phyloP scores from a whole-genome alignment of 495 filamentous ascomycete genomes.

The Tuber microsphaerosporum region DNA sequence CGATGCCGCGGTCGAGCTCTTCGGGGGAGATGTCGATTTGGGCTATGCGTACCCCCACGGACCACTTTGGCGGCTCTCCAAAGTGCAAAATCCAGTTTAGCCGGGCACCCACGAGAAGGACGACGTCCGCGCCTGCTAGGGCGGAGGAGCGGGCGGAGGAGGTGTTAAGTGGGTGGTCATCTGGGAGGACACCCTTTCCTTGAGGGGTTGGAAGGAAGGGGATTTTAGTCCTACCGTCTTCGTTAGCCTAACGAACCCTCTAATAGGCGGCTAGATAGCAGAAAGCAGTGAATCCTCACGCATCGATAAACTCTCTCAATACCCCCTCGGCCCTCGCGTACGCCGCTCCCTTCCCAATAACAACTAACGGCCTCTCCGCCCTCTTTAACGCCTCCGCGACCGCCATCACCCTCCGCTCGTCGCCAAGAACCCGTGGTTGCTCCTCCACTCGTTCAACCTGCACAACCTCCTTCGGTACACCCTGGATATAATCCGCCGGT shows the following conservation, averaged over 20 bases:
- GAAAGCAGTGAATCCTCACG: slow-evolving; percentile 9
- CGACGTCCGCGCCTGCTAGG: slow-evolving; percentile 54
- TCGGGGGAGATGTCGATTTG: slow-evolving; percentile 57
- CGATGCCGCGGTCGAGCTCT: slow-evolving; percentile 52
- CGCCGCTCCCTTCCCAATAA: slow-evolving; percentile 58
- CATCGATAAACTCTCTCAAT: slow-evolving; percentile 49
- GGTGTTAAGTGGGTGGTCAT: slow-evolving; percentile 52
- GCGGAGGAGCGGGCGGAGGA: slow-evolving; percentile 55
- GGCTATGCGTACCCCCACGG: slow-evolving; percentile 49
- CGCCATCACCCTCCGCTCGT: slow-evolving; percentile 46
- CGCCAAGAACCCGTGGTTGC: slow-evolving; percentile 47
- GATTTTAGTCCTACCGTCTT: slow-evolving; percentile 44
- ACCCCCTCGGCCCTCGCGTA: slow-evolving; percentile 51
- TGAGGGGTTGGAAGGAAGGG: slow-evolving; percentile 60
- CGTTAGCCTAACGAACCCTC: not conserved
- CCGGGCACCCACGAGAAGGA: slow-evolving; percentile 55
- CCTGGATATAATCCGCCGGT: slow-evolving; percentile 54
- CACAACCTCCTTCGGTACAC: slow-evolving; percentile 10
- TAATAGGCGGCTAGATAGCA: not conserved
- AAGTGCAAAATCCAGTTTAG: slow-evolving; percentile 63
- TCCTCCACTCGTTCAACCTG: slow-evolving; percentile 39
- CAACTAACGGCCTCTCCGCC: slow-evolving; percentile 52
- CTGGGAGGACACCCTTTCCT: slow-evolving; percentile 57
- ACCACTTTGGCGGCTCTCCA: slow-evolving; percentile 56
- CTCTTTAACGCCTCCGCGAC: slow-evolving; percentile 48